Evolutionary conservation across 345 rosid genomes (phyloP).

Genomic region (Leavenworthia alabamica): DNA sequence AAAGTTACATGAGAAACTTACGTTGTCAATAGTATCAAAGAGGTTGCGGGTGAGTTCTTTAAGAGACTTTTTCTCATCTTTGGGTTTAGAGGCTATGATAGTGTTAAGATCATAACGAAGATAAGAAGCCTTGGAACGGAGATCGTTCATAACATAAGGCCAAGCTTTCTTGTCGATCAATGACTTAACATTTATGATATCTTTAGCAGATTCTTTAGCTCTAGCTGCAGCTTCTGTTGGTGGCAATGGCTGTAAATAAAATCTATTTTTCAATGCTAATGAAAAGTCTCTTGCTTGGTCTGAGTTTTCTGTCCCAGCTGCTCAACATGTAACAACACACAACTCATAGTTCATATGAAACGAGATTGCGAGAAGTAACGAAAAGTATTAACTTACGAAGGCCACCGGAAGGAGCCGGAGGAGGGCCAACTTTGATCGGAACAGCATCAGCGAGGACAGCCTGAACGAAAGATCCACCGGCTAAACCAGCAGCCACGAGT

Average conservation of each 20-base stretch:
- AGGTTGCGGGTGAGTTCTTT: conserved; percentile 67
- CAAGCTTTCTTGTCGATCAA: conserved; percentile 86
- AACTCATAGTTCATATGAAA: no score
- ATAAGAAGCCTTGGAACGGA: conserved; percentile 58
- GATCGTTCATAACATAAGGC: conserved; percentile 86
- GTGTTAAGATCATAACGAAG: conserved; percentile 94
- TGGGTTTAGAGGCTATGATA: conserved; percentile 61
- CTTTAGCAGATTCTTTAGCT: conserved; percentile 84
- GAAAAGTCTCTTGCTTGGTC: conserved; percentile 73
- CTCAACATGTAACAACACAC: conserved; percentile 18
- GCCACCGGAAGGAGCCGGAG: conserved; percentile 89
- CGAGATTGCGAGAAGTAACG: no score
- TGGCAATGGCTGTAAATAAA: conserved; percentile 58
- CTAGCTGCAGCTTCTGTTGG: conserved; percentile 68
- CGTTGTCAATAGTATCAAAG: conserved; percentile 54
- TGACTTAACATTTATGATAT: conserved; percentile 60
- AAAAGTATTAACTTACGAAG: no score
- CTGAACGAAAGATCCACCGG: conserved; percentile 61
- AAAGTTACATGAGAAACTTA: conserved; percentile 28
- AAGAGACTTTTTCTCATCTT: conserved; percentile 63
- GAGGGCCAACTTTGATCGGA: conserved; percentile 78
- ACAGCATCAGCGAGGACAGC: conserved; percentile 64
- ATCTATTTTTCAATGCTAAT: conserved; percentile 52
- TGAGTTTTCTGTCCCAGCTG: conserved; percentile 88
- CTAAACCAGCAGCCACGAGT: conserved; percentile 63